phyloP scores from a whole-genome alignment of 805 yeast species.

The Candida succiphila region DNA sequence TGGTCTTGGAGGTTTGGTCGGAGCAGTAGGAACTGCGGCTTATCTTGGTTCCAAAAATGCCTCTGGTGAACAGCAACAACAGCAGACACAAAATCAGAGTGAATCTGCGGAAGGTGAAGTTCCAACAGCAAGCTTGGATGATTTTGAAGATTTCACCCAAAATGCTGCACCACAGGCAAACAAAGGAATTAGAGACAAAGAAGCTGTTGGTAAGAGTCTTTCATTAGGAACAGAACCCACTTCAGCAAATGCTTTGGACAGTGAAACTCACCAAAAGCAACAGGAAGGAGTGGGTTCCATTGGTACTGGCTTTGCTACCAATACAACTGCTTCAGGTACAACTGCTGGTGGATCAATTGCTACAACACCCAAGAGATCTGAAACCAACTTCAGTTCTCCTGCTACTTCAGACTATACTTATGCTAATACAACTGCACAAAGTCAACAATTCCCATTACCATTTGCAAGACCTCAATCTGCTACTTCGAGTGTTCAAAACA shows the following conservation, averaged over 20 bases:
- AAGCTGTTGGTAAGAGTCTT: no score
- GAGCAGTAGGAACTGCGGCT: conserved; percentile 2
- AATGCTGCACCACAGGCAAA: neutral
- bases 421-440: conserved; percentile 8
- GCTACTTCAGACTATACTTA: conserved; percentile 37
- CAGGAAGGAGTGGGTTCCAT: conserved; percentile 22
- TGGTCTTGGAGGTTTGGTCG: conserved; percentile 6
- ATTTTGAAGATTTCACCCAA: conserved; percentile 10
- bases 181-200: no score
- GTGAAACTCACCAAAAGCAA: conserved; percentile 23
- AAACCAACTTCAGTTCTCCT: conserved; percentile 41
- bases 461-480: conserved; percentile 64
- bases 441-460: conserved; percentile 21
- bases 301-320: conserved; percentile 10
- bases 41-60: neutral
- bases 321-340: conserved; percentile 7
- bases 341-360: conserved; percentile 12
- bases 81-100: neutral
- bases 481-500: conserved; percentile 86
- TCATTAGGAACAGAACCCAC: neutral
- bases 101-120: conserved; percentile 13
- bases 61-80: neutral
- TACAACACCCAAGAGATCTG: conserved; percentile 13
- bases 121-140: conserved; percentile 23
- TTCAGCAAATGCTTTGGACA: conserved; percentile 12